These are phyloP conservation scores for Phaeosphaeriaceae sp. DNA, from an alignment of 2,329 filamentous ascomycete species.

Conservation along the genomic window DNA sequence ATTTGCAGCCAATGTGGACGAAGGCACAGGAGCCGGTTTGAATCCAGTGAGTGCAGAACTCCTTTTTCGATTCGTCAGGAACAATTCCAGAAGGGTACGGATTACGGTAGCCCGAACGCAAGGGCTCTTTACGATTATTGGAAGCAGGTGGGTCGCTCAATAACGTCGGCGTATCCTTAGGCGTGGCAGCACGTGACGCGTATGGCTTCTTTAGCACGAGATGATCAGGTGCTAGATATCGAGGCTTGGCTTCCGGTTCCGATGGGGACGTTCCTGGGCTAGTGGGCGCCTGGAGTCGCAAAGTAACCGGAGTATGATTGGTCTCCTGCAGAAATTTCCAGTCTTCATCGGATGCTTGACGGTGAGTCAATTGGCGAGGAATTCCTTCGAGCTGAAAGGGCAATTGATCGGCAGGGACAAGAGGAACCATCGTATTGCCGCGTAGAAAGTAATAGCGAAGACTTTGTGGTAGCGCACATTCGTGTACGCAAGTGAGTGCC, in stretches of 20 bases:
- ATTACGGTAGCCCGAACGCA: slow-evolving; percentile 32
- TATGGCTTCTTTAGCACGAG: slow-evolving; percentile 9
- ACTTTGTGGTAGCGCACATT: slow-evolving; percentile 16
- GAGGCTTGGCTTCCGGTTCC: neutral
- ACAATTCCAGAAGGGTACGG: slow-evolving; percentile 47
- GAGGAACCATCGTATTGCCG: slow-evolving; percentile 43
- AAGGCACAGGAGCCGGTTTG: slow-evolving; percentile 85
- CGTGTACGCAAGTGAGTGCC: neutral
- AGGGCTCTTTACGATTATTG: slow-evolving; percentile 33
- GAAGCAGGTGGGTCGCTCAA: slow-evolving; percentile 34
- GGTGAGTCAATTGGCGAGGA: slow-evolving; percentile 41
- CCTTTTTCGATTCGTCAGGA: slow-evolving; percentile 64
- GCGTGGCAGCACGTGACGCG: neutral
- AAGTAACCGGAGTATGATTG: slow-evolving; percentile 6
- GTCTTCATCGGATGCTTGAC: slow-evolving; percentile 26
- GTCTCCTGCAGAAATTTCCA: slow-evolving; percentile 36
- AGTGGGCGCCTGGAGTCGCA: slow-evolving; percentile 14
- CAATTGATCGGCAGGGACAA: slow-evolving; percentile 54
- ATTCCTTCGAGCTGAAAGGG: slow-evolving; percentile 50
- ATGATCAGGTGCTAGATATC: slow-evolving; percentile 29
- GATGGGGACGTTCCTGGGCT: neutral
- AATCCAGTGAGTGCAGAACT: slow-evolving; percentile 91
- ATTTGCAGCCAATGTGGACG: slow-evolving; percentile 84
- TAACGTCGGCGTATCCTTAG: slow-evolving; percentile 9
- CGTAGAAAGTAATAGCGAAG: slow-evolving; percentile 50